These are phyloP conservation scores for Aspergillus hancockii DNA, from an alignment of 495 filamentous ascomycete species.

Conservation along the genomic window DNA sequence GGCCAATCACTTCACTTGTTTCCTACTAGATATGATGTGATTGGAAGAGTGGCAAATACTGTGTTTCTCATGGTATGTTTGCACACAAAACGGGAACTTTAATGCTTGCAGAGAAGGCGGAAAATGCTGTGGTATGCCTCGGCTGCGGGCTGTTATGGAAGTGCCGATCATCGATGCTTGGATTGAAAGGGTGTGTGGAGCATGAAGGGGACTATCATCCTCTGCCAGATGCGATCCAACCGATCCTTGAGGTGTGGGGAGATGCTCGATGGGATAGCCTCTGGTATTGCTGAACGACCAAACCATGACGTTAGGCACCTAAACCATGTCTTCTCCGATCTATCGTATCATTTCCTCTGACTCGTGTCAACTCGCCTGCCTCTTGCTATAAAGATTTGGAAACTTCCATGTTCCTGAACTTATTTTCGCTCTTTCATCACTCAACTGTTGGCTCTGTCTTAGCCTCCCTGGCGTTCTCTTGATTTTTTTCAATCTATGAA, in stretches of 20 bases:
- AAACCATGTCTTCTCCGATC: conserved; percentile 7
- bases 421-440: neutral
- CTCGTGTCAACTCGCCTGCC: neutral
- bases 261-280: neutral
- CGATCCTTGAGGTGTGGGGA: conserved; percentile 4
- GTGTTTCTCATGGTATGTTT: neutral
- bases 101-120: neutral
- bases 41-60: neutral
- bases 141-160: neutral
- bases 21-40: neutral
- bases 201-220: neutral
- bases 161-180: neutral
- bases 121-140: neutral
- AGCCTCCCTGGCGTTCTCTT: neutral
- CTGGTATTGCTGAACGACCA: neutral
- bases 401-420: conserved; percentile 2
- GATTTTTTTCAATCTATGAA: neutral
- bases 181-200: conserved; percentile 1
- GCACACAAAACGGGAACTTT: neutral
- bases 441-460: neutral
- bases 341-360: conserved; percentile 2
- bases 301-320: conserved; percentile 16
- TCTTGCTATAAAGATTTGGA: neutral
- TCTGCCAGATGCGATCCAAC: neutral
- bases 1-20: neutral